Conservation (phyloP, 495 filamentous ascomycete species). For the Cladorrhinum samala region DNA sequence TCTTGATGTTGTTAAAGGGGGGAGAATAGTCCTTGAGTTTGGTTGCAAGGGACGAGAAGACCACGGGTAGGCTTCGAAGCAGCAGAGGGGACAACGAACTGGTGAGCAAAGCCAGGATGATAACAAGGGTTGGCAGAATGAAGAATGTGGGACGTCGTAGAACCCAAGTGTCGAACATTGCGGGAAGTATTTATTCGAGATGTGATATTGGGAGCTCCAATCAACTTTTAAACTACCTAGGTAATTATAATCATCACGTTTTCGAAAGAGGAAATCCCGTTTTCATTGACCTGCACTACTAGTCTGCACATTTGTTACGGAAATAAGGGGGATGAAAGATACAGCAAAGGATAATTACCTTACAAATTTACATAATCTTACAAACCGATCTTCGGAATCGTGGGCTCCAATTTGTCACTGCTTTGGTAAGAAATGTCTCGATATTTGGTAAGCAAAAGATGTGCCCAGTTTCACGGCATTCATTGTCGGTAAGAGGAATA, state of each 20-base stretch:
- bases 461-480: too few relatives aligned
- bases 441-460: background rate
- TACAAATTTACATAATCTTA: too few relatives aligned
- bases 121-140: slow-evolving; percentile 1
- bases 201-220: background rate
- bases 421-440: slow-evolving; percentile 2
- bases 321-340: background rate
- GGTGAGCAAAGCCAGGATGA: slow-evolving; percentile 13
- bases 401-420: background rate
- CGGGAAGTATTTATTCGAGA: background rate
- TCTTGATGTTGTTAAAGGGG: background rate
- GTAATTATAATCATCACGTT: too few relatives aligned
- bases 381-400: too few relatives aligned
- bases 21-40: slow-evolving; percentile 10
- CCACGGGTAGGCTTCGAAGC: background rate
- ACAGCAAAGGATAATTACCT: background rate
- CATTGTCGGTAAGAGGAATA: too few relatives aligned
- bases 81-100: slow-evolving; percentile 1
- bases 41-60: background rate
- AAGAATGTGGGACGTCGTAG: slow-evolving; percentile 5
- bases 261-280: too few relatives aligned
- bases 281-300: too few relatives aligned
- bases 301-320: too few relatives aligned
- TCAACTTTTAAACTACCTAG: background rate
- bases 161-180: slow-evolving; percentile 5